Base-by-base conservation (phyloP, 176 grass and related monocot genomes). In the Avena insularis region DNA sequence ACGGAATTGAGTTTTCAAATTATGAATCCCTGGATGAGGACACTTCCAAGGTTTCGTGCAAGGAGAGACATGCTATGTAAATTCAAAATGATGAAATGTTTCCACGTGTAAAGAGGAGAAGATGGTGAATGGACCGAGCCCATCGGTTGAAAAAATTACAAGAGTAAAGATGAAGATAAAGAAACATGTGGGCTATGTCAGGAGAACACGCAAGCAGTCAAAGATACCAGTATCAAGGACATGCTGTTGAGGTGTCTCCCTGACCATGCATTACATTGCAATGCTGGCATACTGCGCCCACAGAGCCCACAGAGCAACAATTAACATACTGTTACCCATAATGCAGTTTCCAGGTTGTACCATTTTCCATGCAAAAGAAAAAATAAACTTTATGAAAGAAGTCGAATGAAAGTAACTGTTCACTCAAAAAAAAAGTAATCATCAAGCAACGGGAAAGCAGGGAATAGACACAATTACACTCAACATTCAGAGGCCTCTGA, bases 221-320 rank as follows among this genome's bases (percentile, higher is more conserved):
- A 90, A 90, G 84, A 90, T 90, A 86, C 79, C 83, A 78, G 79
- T 11, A 67, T 60, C 46, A 80, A 84, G 56, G 82, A 62, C 16
- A 49, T 27, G 53, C 9, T 48, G 74, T 45, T 79, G 7, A 89
- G 72, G 20, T 33, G 47, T 67, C 65, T 73, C 55, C 58, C 56
- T 79, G 66, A 85, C 77, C 47, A 10, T 58, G 43, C 35, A 19
- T 58, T 51, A 5, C 46, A 75, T 73, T 48, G 71, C 71, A 23
- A 48, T 48, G 83, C 40, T 43, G 40, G 6, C 40, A 43, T 43
- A 6, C 60, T 86, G 88, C 54, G 54, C 54, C 54, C 79, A 6
- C 45, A 63, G 78, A 49, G 17, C 69, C 64, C 38, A 64, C 27
- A 31, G 53, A 29, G 48, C 80, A 65, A 43, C 79, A 90, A 72